Conservation (phyloP, 345 rosid genomes). For the Aquilaria yunnanensis region DNA sequence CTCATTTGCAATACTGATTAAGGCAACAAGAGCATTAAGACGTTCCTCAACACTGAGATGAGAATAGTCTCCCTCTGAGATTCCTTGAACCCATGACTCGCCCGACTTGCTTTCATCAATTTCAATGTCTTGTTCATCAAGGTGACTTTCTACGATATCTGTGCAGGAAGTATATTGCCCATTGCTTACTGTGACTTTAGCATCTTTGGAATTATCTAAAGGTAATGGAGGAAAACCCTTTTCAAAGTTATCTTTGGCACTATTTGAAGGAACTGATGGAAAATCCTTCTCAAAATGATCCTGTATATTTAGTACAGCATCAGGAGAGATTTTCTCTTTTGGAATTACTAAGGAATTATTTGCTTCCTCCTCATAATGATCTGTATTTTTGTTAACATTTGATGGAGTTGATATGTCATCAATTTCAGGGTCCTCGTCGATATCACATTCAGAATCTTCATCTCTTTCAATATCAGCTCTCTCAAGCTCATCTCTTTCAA, state of each 20-base stretch:
- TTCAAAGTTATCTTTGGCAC: constrained; percentile 32
- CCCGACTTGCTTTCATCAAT: constrained; percentile 77
- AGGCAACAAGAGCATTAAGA: constrained; percentile 71
- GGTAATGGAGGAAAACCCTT: constrained; percentile 35
- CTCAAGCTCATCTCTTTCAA: constrained; percentile 67
- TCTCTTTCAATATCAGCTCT: constrained; percentile 62
- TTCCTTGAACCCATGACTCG: constrained; percentile 91
- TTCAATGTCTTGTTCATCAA: constrained; percentile 46
- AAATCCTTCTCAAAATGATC: constrained; percentile 37
- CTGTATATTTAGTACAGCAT: constrained; percentile 25
- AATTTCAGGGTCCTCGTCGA: constrained; percentile 92
- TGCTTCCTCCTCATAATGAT: constrained; percentile 28
- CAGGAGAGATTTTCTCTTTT: constrained; percentile 29
- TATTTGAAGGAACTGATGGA: constrained; percentile 34
- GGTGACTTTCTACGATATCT: constrained; percentile 24
- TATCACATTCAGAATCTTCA: constrained; percentile 86
- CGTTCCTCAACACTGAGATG: constrained; percentile 96
- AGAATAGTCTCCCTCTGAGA: constrained; percentile 92
- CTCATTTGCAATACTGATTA: constrained; percentile 89
- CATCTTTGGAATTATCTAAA: constrained; percentile 34
- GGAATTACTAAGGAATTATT: constrained; percentile 39
- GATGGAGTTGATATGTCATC: constrained; percentile 68
- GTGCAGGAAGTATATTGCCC: constrained; percentile 32
- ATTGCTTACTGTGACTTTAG: constrained; percentile 22
- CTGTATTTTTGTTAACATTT: constrained; percentile 37